Evolutionary conservation across 345 rosid species (phyloP).

Genomic region (Punica granatum): DNA sequence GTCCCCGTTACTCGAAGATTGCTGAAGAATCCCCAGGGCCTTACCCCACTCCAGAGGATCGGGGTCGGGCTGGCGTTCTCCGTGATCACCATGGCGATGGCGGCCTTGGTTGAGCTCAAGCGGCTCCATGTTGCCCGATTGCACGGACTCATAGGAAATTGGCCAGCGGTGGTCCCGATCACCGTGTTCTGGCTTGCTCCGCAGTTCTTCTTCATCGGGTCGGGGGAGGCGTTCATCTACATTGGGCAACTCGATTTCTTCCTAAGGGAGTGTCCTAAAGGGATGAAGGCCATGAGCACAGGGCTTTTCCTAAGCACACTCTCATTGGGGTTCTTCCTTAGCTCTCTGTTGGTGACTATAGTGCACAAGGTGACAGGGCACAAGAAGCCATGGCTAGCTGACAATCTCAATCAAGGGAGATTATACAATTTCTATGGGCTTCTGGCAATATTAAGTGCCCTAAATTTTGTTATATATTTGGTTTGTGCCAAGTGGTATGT

Average conservation of each 20-base stretch:
- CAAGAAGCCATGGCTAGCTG: constrained; percentile 59
- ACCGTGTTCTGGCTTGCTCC: constrained; percentile 46
- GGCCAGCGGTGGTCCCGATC: constrained; percentile 9
- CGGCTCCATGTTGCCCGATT: constrained; percentile 22
- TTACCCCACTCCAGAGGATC: constrained; percentile 50
- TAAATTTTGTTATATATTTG: constrained; percentile 51
- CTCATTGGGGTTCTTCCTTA: constrained; percentile 57
- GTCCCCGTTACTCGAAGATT: constrained; percentile 26
- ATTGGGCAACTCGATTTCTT: constrained; percentile 72
- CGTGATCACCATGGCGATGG: constrained; percentile 48
- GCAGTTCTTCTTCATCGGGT: constrained; percentile 58
- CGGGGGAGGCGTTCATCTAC: constrained; percentile 63
- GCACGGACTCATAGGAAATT: constrained; percentile 13
- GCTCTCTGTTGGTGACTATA: constrained; percentile 47
- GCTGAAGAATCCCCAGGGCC: constrained; percentile 21
- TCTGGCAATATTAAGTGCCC: constrained; percentile 42
- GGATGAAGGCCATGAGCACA: constrained; percentile 70
- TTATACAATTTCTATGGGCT: constrained; percentile 81
- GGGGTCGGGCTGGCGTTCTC: constrained; percentile 57
- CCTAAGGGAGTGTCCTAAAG: constrained; percentile 57
- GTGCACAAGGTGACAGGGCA: constrained; percentile 51
- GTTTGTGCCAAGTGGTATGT: constrained; percentile 67
- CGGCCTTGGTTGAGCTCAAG: constrained; percentile 40
- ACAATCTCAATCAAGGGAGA: constrained; percentile 63
- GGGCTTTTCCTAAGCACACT: constrained; percentile 57